Conservation (phyloP, 1,139 yeast genomes). For the Williopsis jadinii region DNA sequence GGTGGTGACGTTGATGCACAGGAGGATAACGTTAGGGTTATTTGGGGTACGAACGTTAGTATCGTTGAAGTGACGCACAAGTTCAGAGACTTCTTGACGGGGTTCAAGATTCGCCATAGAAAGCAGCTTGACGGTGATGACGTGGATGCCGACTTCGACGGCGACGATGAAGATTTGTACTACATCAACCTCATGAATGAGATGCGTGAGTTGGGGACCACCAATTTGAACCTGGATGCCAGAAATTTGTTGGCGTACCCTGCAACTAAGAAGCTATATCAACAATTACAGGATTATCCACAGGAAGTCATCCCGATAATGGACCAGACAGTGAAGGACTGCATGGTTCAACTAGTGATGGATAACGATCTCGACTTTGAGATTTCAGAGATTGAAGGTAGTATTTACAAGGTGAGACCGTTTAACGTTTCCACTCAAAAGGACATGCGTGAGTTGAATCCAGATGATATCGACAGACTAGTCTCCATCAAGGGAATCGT, state of each 20-base stretch:
- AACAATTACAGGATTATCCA: constrained; percentile 86
- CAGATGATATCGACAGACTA: constrained; percentile 89
- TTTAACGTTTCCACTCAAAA: constrained; percentile 60
- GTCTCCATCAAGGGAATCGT: constrained; percentile 90
- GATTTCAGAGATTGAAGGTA: constrained; percentile 59
- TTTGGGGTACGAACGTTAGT: constrained; percentile 98
- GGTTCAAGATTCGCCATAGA: constrained; percentile 75
- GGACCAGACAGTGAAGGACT: constrained; percentile 94
- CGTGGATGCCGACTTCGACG: constrained; percentile 35
- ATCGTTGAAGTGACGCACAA: constrained; percentile 77
- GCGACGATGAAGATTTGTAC: constrained; percentile 56
- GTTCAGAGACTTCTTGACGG: constrained; percentile 77
- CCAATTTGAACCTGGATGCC: constrained; percentile 81
- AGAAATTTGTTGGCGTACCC: constrained; percentile 71
- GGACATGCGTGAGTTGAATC: constrained; percentile 94
- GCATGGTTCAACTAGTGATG: constrained; percentile 71
- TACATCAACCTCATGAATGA: constrained; percentile 68
- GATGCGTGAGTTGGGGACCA: constrained; percentile 72
- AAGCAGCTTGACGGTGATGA: constrained; percentile 46
- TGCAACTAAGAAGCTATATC: constrained; percentile 69
- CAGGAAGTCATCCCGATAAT: constrained; percentile 95
- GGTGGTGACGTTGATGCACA: constrained; percentile 20
- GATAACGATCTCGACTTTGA: constrained; percentile 40
- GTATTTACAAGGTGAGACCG: constrained; percentile 83
- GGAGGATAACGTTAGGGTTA: constrained; percentile 71